Conservation (phyloP, 225 moss, liverwort and hornwort genomes). For the Ulota crispa region DNA sequence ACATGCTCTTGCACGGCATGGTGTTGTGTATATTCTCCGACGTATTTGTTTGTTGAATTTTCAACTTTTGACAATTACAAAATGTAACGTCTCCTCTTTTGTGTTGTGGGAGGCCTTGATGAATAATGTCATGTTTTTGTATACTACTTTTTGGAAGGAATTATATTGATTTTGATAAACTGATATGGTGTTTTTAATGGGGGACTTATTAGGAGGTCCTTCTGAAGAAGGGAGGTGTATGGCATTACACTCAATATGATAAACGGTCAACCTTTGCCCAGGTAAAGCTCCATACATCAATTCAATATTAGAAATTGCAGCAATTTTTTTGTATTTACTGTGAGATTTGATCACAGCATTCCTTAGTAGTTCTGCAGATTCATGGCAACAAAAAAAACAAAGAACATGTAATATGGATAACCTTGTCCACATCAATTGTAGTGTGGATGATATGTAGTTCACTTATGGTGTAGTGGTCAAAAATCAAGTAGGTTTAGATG, state of each 20-base stretch:
- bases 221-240: constrained; percentile 52
- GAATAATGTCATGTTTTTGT: too few relatives aligned
- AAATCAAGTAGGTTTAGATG: too few relatives aligned
- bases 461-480: too few relatives aligned
- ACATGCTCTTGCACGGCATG: too few relatives aligned
- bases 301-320: not conserved
- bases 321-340: not conserved
- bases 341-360: not conserved
- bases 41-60: too few relatives aligned
- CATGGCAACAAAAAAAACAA: not conserved
- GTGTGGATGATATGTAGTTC: too few relatives aligned
- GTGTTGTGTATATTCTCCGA: too few relatives aligned
- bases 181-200: not conserved
- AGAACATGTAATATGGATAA: too few relatives aligned
- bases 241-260: constrained; percentile 62
- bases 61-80: too few relatives aligned
- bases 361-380: not conserved
- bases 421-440: too few relatives aligned
- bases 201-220: constrained; percentile 40
- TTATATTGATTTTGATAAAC: not conserved
- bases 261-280: constrained; percentile 48
- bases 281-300: constrained; percentile 5
- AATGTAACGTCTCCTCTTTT: too few relatives aligned
- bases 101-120: too few relatives aligned
- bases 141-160: not conserved